These are phyloP conservation scores for Septoria petroselini DNA, from an alignment of 2,329 filamentous ascomycete genomes.

Conservation along the genomic window DNA sequence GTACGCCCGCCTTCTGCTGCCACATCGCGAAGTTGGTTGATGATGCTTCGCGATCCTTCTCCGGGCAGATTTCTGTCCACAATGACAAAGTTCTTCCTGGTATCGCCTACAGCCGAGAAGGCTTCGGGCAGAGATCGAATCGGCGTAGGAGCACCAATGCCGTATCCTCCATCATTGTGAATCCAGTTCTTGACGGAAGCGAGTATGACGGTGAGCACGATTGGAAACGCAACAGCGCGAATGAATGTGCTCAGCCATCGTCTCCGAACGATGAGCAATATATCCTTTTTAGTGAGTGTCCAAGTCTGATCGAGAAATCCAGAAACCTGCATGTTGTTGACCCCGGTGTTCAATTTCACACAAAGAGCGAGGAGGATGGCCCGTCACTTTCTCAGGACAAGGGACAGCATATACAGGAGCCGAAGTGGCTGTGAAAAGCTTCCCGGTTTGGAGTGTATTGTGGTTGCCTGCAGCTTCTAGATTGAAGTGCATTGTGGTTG, in stretches of 20 bases:
- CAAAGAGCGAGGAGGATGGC: too few species aligned
- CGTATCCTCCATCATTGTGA: constrained; percentile 69
- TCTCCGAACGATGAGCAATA: constrained; percentile 52
- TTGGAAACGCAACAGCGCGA: constrained; percentile 53
- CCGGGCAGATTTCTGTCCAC: constrained; percentile 67
- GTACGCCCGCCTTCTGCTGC: constrained; percentile 55
- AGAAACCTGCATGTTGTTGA: constrained; percentile 17
- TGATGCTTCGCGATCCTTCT: constrained; percentile 69
- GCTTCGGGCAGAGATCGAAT: constrained; percentile 64
- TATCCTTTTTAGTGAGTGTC: constrained; percentile 56
- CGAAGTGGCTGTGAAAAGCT: constrained; percentile 1
- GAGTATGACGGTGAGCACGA: constrained; percentile 50
- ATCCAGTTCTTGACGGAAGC: constrained; percentile 70
- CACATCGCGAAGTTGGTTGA: constrained; percentile 58
- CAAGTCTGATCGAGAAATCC: constrained; percentile 45
- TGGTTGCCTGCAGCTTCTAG: constrained; percentile 5
- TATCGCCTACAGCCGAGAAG: constrained; percentile 54
- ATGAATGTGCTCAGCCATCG: constrained; percentile 53
- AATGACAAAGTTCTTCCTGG: constrained; percentile 68
- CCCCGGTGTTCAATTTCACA: background rate
- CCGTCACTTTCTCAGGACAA: background rate
- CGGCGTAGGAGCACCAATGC: constrained; percentile 60
- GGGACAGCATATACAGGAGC: background rate
- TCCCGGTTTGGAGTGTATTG: background rate
- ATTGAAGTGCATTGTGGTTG: background rate